phyloP scores from a whole-genome alignment of 371 early-diverging fungal genomes.

The Lichtheimia ramosa region DNA sequence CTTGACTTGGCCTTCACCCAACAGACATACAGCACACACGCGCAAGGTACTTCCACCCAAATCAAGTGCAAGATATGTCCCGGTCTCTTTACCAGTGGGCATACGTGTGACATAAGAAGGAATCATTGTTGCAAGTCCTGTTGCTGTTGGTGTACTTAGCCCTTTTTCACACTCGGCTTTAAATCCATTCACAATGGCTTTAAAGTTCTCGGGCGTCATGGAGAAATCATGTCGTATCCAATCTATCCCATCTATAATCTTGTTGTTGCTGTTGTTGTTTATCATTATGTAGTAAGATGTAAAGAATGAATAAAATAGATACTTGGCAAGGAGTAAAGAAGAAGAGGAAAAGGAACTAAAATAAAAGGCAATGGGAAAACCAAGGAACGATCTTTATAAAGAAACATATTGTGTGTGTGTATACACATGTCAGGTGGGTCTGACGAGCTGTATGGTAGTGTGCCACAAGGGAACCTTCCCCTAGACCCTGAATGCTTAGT shows the following conservation, averaged over 20 bases:
- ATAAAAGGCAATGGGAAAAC: constrained; percentile 1
- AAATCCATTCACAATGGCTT: constrained; percentile 55
- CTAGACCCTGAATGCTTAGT: constrained; percentile 12
- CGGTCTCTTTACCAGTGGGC: constrained; percentile 81
- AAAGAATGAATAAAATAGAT: background rate
- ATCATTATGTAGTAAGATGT: background rate
- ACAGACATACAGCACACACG: constrained; percentile 69
- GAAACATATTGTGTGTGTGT: background rate
- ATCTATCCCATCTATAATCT: constrained; percentile 4
- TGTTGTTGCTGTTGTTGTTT: background rate
- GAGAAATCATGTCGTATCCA: constrained; percentile 12
- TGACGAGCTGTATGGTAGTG: constrained; percentile 3
- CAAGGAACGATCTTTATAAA: background rate
- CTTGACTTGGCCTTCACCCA: constrained; percentile 67
- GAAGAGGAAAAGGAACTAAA: background rate
- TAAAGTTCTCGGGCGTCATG: constrained; percentile 40
- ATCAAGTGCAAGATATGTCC: constrained; percentile 86
- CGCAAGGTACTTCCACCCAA: constrained; percentile 90
- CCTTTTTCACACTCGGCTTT: constrained; percentile 45
- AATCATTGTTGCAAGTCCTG: constrained; percentile 59
- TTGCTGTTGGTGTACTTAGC: constrained; percentile 38
- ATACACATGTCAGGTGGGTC: constrained; percentile 5
- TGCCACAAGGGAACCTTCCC: constrained; percentile 7
- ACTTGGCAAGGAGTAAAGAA: background rate
- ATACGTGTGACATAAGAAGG: constrained; percentile 82